Evolutionary conservation across 768 basidiomycete species (phyloP).

Genomic region (Trametes cingulata): DNA sequence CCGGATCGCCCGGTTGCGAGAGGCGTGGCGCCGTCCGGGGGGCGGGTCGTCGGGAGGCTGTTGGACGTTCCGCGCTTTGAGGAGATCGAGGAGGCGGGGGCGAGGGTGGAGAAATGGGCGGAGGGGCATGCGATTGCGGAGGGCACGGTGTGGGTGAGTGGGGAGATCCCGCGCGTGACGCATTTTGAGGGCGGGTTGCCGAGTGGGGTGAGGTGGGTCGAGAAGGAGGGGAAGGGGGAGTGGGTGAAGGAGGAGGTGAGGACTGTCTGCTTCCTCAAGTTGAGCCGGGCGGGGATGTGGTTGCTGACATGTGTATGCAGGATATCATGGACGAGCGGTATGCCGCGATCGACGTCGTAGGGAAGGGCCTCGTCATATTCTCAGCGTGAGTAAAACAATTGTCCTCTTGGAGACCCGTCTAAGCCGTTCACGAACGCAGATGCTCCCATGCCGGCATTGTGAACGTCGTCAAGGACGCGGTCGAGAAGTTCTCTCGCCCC

Average conservation of each 20-base stretch:
- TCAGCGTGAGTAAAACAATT: conserved; percentile 62
- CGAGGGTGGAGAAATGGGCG: conserved; percentile 51
- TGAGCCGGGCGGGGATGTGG: background rate
- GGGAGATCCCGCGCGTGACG: conserved; percentile 74
- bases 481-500: conserved; percentile 61
- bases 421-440: conserved; percentile 28
- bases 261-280: background rate
- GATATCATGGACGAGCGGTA: conserved; percentile 85
- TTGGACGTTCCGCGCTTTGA: conserved; percentile 74
- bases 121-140: conserved; percentile 68
- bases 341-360: conserved; percentile 71
- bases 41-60: conserved; percentile 54
- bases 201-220: conserved; percentile 65
- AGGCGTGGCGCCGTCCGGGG: conserved; percentile 59
- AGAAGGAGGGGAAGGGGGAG: conserved; percentile 27
- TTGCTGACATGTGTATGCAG: conserved; percentile 36
- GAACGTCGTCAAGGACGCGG: conserved; percentile 76
- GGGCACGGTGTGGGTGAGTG: conserved; percentile 73
- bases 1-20: conserved; percentile 73
- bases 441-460: conserved; percentile 84
- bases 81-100: conserved; percentile 57
- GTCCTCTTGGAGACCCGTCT: background rate
- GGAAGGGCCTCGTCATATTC: conserved; percentile 81
- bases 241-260: conserved; percentile 62
- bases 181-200: conserved; percentile 67